Percentiles rank a stretch among this genome's conserved stretches.
These are phyloP conservation scores for Nakaseomyces glabratus DNA, from an alignment of 1,139 yeast species.

Conservation along the genomic window DNA sequence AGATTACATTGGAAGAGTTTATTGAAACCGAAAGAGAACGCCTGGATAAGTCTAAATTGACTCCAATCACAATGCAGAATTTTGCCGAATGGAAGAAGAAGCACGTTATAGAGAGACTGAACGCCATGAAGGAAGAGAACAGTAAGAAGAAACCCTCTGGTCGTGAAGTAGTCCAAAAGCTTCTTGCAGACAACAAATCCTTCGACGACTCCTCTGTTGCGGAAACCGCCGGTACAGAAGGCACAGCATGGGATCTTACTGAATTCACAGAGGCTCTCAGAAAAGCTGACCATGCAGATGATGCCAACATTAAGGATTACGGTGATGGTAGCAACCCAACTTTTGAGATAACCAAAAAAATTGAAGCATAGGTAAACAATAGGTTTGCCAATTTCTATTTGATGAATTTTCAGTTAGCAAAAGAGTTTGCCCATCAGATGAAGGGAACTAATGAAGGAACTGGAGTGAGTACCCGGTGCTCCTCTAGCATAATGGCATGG, in stretches of 20 bases:
- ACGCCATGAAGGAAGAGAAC: constrained; percentile 48
- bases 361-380: constrained; percentile 7
- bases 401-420: too few species aligned
- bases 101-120: constrained; percentile 52
- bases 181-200: constrained; percentile 52
- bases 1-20: constrained; percentile 90
- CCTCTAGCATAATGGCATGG: too few species aligned
- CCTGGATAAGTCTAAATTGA: constrained; percentile 65
- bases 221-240: constrained; percentile 34
- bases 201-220: constrained; percentile 40
- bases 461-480: too few species aligned
- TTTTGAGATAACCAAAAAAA: constrained; percentile 24
- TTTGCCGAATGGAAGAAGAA: constrained; percentile 78
- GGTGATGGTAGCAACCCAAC: constrained; percentile 36
- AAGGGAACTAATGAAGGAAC: too few species aligned
- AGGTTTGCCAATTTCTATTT: too few species aligned
- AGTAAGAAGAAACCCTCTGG: constrained; percentile 54
- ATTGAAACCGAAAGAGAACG: constrained; percentile 87
- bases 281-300: constrained; percentile 23
- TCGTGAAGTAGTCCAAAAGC: constrained; percentile 68
- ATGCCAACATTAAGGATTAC: constrained; percentile 32
- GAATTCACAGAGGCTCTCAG: constrained; percentile 33
- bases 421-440: too few species aligned
- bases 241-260: constrained; percentile 65
- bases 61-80: constrained; percentile 82